phyloP scores from a whole-genome alignment of 352 stramenopile genomes.

The Phytophthora fragariaefolia region DNA sequence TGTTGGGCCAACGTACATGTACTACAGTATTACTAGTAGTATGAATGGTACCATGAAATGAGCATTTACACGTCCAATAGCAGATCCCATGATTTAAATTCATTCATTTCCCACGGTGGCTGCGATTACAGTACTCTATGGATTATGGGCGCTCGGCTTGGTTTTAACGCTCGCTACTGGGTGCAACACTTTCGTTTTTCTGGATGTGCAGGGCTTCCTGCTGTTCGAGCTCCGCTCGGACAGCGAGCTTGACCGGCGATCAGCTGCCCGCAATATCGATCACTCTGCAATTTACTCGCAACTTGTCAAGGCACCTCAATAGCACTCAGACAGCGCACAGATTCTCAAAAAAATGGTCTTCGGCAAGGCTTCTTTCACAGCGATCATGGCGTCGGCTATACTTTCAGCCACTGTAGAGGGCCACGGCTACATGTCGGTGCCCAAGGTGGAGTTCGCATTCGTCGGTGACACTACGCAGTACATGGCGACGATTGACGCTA shows the following conservation, averaged over 20 bases:
- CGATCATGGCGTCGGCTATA: slow-evolving; percentile 22
- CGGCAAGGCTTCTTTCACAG: slow-evolving; percentile 19
- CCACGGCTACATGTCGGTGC: slow-evolving; percentile 34
- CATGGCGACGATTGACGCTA: slow-evolving; percentile 29
- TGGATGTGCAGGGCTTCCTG: slow-evolving; percentile 7
- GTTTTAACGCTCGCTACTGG: background rate
- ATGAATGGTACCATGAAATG: no score
- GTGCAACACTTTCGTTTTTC: slow-evolving; percentile 8
- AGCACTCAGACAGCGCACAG: slow-evolving; percentile 21
- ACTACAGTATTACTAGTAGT: no score
- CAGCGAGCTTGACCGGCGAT: slow-evolving; percentile 12
- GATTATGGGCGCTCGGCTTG: background rate
- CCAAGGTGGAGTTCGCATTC: slow-evolving; percentile 34
- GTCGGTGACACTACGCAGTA: slow-evolving; percentile 35
- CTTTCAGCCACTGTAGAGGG: slow-evolving; percentile 28
- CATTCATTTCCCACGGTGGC: no score
- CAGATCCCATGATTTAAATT: slow-evolving; percentile 30
- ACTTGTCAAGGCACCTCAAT: slow-evolving; percentile 18
- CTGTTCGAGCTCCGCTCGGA: slow-evolving; percentile 14
- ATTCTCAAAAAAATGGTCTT: slow-evolving; percentile 31
- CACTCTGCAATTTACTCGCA: slow-evolving; percentile 32
- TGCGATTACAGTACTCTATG: slow-evolving; percentile 1
- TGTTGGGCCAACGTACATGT: background rate
- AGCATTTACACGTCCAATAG: slow-evolving; percentile 2
- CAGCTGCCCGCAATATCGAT: no score